These are phyloP conservation scores for Mariannaea sp. DNA, from an alignment of 2,329 filamentous ascomycete genomes.

Conservation along the genomic window DNA sequence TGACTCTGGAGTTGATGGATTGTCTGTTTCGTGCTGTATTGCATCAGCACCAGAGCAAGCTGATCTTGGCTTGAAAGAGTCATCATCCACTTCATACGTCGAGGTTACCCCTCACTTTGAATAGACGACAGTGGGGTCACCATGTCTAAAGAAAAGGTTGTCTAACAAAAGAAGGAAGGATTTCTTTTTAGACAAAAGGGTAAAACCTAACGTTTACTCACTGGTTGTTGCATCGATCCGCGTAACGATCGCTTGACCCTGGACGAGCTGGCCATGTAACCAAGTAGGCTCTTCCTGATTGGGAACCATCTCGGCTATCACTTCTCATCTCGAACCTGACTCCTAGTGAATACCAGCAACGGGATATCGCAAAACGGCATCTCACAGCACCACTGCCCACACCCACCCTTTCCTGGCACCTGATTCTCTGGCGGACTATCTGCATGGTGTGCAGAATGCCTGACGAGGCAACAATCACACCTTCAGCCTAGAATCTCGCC, in stretches of 20 bases:
- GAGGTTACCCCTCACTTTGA: slow-evolving; percentile 9
- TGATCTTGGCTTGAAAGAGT: background rate
- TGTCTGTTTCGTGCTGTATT: no score
- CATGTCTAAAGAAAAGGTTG: background rate
- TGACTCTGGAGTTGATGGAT: background rate
- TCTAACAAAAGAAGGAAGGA: background rate
- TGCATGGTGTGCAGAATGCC: slow-evolving; percentile 6
- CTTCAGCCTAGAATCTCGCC: slow-evolving; percentile 29
- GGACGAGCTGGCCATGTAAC: slow-evolving; percentile 8
- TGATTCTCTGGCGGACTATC: slow-evolving; percentile 23
- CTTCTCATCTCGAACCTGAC: background rate
- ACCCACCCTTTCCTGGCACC: slow-evolving; percentile 6
- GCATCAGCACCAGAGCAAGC: no score
- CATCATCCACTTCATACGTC: slow-evolving; percentile 4
- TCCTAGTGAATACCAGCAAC: slow-evolving; percentile 1
- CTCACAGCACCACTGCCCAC: slow-evolving; percentile 8
- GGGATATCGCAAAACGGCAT: background rate
- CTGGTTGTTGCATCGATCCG: slow-evolving; percentile 6
- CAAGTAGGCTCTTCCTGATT: background rate
- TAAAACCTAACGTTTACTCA: no score
- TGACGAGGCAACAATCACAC: slow-evolving; percentile 26
- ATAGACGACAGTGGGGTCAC: background rate
- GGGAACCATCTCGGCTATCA: slow-evolving; percentile 1
- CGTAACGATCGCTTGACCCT: background rate
- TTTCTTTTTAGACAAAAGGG: no score